A percentile compares a stretch with the other conserved stretches of the same genome.
Evolutionary conservation across 2,329 filamentous ascomycete genomes (phyloP).

Genomic region (Aspergillus tamarii): DNA sequence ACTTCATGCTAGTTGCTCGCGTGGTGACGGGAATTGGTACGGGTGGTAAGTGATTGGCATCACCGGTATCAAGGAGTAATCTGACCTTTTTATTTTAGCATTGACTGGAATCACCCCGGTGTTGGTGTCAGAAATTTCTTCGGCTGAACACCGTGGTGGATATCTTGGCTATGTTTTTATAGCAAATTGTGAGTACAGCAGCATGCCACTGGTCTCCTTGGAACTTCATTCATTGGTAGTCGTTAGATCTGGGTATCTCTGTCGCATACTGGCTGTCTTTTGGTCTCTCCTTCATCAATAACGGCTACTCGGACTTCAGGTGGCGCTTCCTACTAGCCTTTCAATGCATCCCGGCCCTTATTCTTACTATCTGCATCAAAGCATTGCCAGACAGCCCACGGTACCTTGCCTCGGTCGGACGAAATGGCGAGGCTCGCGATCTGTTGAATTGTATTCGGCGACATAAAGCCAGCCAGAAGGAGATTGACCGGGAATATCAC

Average conservation of each 20-base stretch:
- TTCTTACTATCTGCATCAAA: slow-evolving; percentile 33
- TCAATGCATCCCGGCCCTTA: slow-evolving; percentile 36
- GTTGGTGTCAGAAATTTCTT: slow-evolving; percentile 53
- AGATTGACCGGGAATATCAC: slow-evolving; percentile 37
- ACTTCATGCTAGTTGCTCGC: slow-evolving; percentile 55
- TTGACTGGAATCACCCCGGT: slow-evolving; percentile 56
- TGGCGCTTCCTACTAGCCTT: slow-evolving; percentile 41
- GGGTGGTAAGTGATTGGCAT: slow-evolving; percentile 39
- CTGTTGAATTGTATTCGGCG: slow-evolving; percentile 45
- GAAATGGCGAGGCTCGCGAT: slow-evolving; percentile 52
- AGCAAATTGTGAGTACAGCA: slow-evolving; percentile 46
- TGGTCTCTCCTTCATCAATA: slow-evolving; percentile 37
- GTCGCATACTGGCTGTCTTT: slow-evolving; percentile 43
- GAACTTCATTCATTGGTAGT: not conserved
- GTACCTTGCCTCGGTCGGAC: slow-evolving; percentile 36
- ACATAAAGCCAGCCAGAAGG: slow-evolving; percentile 21
- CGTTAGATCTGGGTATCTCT: slow-evolving; percentile 51
- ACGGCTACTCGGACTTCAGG: slow-evolving; percentile 37
- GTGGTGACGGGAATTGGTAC: slow-evolving; percentile 58
- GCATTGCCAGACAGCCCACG: slow-evolving; percentile 39
- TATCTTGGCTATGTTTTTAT: slow-evolving; percentile 56
- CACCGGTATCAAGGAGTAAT: slow-evolving; percentile 2
- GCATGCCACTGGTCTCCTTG: not conserved
- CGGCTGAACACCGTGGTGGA: slow-evolving; percentile 51
- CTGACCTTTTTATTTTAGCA: slow-evolving; percentile 22